Conservation (phyloP, 768 basidiomycete species). For the Pisolithus albus region DNA sequence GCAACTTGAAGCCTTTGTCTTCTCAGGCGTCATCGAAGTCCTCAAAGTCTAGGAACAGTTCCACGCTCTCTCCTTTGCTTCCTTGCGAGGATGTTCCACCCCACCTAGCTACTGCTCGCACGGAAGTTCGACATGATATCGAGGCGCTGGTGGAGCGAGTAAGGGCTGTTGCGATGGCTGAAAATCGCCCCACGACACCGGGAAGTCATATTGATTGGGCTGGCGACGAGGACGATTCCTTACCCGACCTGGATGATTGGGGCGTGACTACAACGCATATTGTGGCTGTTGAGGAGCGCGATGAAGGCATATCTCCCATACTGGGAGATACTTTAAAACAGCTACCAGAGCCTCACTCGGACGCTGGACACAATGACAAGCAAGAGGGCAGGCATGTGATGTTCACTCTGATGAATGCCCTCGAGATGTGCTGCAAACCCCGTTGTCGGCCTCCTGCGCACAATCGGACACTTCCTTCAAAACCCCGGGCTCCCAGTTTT, state of each 20-base stretch:
- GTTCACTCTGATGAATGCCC: constrained; percentile 2
- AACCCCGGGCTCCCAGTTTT: constrained; percentile 4
- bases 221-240: constrained; percentile 71
- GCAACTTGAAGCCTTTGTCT: constrained; percentile 11
- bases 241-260: constrained; percentile 86
- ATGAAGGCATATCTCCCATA: constrained; percentile 58
- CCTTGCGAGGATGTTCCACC: constrained; percentile 52
- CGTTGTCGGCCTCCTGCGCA: constrained; percentile 7
- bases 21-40: constrained; percentile 24
- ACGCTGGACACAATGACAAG: constrained; percentile 14
- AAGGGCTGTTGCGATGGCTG: constrained; percentile 64
- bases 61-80: constrained; percentile 15
- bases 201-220: constrained; percentile 88
- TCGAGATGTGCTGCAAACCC: constrained; percentile 4
- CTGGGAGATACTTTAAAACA: constrained; percentile 56
- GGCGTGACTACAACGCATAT: constrained; percentile 47
- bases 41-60: constrained; percentile 27
- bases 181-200: constrained; percentile 59
- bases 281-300: constrained; percentile 20
- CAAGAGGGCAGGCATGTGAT: constrained; percentile 18
- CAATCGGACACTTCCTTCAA: background rate
- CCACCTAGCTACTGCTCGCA: constrained; percentile 37
- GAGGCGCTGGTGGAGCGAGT: constrained; percentile 76
- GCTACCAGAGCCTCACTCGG: constrained; percentile 43
- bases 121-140: constrained; percentile 55